A percentile compares a stretch with the other conserved stretches of the same genome.
Evolutionary conservation across 139 green algal genomes (phyloP).

Genomic region (Picochlorum sp.): DNA sequence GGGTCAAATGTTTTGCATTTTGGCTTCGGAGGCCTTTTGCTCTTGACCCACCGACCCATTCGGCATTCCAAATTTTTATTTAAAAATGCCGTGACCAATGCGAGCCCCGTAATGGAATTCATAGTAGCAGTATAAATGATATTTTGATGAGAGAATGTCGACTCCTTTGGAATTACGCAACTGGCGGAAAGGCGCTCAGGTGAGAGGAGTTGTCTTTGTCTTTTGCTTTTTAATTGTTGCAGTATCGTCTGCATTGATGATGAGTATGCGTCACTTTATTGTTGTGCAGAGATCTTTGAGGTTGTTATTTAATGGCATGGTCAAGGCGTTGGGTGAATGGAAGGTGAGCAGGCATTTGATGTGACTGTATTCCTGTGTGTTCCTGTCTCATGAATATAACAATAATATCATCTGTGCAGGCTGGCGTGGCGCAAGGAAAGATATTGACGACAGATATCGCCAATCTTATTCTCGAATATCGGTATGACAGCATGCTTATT

Average conservation of each 20-base stretch:
- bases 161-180: slow-evolving; percentile 30
- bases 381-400: no score
- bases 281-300: slow-evolving; percentile 20
- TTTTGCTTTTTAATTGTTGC: no score
- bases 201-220: background rate
- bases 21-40: background rate
- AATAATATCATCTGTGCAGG: no score
- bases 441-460: no score
- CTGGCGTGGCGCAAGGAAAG: no score
- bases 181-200: slow-evolving; percentile 24
- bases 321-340: slow-evolving; percentile 17
- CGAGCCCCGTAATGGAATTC: background rate
- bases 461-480: no score
- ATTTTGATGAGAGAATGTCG: slow-evolving; percentile 6
- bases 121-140: background rate
- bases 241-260: background rate
- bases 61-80: background rate
- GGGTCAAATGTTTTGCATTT: background rate
- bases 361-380: no score
- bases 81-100: background rate
- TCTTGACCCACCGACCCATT: background rate
- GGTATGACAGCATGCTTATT: no score
- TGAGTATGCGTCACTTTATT: background rate
- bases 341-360: slow-evolving; percentile 9
- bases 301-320: slow-evolving; percentile 20